Evolutionary conservation across 108 stramenopile genomes (phyloP), one percentile per base, ranked within the genome.

Genomic region (Nannochloropsis salina): DNA sequence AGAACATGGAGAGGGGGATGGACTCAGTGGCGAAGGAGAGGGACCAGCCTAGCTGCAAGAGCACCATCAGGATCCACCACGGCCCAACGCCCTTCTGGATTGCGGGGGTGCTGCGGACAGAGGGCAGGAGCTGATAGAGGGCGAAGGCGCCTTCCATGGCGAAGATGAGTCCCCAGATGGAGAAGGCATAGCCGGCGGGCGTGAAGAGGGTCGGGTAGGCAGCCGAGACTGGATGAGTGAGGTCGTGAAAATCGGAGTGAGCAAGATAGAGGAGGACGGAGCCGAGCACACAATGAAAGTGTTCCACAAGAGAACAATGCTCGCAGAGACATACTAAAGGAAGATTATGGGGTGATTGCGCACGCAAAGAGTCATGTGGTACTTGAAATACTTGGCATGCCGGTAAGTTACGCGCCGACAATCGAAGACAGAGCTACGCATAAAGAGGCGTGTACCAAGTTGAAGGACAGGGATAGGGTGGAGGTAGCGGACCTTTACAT

Each of bases 1-100:
- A 74, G 5, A 74, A 4, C 61, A 74, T 74, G 61, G 61, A 74
- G 20, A 74, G 61, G 61, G 61, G 4, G 61, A 74, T 74, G 3
- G 61, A 74, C 61, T 74, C 61, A n/a, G 61, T 74, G 61, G 61
- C 61, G n/a, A 74, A 74, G 61, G 20, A n/a, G 61, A 74, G n/a
- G n/a, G 61, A 74, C 61, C 61, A 74, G 61, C 61, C 61, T n/a
- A 74, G 61, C 61, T 74, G 61, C 6, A 74, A 1, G 2, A 74
- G 61, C 61, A 74, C 61, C 61, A 74, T 74, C 61, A 74, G 8
- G 8, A 74, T 74, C 61, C 61, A 74, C 61, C 61, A 74, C 20
- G 61, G 61, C 61, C 61, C 61, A 15, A 74, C 61, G 8, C 61
- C 61, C n/a, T 74, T 74, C n/a, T 74, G 61, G 61, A 74, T n/a